phyloP scores from a whole-genome alignment of 192 early-diverging fungal genomes.

The Blastocladiella britannica region DNA sequence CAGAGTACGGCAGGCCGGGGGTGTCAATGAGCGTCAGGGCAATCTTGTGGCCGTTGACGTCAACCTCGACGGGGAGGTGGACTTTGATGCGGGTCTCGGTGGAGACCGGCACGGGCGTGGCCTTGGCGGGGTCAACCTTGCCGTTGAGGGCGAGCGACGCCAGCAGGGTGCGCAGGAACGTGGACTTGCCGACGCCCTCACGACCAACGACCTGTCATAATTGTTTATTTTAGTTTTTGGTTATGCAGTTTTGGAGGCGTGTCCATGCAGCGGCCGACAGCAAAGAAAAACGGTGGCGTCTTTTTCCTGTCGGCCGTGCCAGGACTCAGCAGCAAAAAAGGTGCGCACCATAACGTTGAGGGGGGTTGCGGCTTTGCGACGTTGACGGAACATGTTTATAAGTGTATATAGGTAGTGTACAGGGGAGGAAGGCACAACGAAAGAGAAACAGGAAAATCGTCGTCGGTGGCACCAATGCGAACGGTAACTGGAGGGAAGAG shows the following conservation, averaged over 20 bases:
- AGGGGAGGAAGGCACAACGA: too few species aligned
- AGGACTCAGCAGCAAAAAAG: too few species aligned
- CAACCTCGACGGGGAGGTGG: background rate
- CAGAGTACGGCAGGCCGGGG: slow-evolving; percentile 3
- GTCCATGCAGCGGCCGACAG: too few species aligned
- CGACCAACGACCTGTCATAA: background rate
- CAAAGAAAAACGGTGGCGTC: too few species aligned
- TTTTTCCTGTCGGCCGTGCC: too few species aligned
- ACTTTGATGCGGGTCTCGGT: background rate
- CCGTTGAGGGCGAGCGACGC: background rate
- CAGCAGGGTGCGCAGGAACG: slow-evolving; percentile 1
- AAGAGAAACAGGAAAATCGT: too few species aligned
- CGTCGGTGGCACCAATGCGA: too few species aligned
- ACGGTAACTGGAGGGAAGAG: too few species aligned
- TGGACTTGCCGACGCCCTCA: background rate
- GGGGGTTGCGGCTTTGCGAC: background rate
- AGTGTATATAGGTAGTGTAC: too few species aligned
- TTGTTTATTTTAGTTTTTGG: too few species aligned
- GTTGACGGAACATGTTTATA: background rate
- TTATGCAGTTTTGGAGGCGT: too few species aligned
- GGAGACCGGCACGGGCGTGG: background rate
- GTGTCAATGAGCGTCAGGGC: slow-evolving; percentile 4
- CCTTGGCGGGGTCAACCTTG: background rate
- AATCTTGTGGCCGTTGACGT: slow-evolving; percentile 3
- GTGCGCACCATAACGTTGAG: background rate